A percentile compares a stretch with the other conserved stretches of the same genome.
Evolutionary conservation across 306 rosid genomes (phyloP).

Genomic region (Citrullus mucosospermus): DNA sequence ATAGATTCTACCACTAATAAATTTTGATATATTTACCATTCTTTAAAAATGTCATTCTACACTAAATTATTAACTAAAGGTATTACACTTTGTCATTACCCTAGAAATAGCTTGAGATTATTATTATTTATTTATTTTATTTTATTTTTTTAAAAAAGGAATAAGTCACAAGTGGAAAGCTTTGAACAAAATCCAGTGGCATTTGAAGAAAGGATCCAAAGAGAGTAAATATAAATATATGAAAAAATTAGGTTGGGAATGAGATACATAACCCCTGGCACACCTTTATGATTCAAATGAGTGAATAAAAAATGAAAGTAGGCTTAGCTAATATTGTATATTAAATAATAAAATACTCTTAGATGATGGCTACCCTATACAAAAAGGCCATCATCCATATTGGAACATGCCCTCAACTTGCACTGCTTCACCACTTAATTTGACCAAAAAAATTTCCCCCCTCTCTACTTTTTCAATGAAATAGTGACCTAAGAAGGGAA

Average conservation of each 20-base stretch:
- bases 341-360: background rate
- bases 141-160: background rate
- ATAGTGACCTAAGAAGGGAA: background rate
- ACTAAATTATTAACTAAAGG: too few relatives aligned
- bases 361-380: background rate
- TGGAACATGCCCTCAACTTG: background rate
- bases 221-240: background rate
- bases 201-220: background rate
- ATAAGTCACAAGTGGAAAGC: background rate
- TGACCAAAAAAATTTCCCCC: background rate
- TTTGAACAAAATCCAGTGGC: background rate
- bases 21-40: too few relatives aligned
- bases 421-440: background rate
- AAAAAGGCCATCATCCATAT: background rate
- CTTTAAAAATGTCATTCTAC: too few relatives aligned
- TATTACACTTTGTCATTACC: too few relatives aligned
- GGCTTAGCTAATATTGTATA: background rate
- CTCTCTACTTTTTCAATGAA: background rate
- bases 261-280: slow-evolving; percentile 7
- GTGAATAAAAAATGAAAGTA: background rate
- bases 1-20: too few relatives aligned
- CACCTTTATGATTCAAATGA: background rate
- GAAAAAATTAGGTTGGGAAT: background rate
- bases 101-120: too few relatives aligned
- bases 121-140: too few relatives aligned